Base-by-base conservation (phyloP, 352 stramenopile genomes). In the Phytopythium delawarense region DNA sequence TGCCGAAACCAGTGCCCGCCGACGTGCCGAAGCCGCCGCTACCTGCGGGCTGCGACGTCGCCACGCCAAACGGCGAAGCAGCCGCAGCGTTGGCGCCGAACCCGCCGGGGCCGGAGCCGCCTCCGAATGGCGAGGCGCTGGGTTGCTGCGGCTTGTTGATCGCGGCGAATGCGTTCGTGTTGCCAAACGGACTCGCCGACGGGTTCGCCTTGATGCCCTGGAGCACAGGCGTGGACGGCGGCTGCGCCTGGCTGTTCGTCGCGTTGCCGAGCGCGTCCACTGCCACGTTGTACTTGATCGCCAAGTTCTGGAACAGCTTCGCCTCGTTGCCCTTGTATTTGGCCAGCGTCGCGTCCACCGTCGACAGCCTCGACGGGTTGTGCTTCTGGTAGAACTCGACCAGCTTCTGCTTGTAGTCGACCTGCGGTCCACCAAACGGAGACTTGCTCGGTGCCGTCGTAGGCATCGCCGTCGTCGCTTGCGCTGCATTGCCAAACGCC, bases 361-460 rank as follows among this genome's bases (percentile, higher is more conserved):
- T 87, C 28, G 69, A 68, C 18, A 98, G 66, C 68, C 97, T 98
- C 20, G 70, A 75, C 7, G 89, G 89, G 65, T 98, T 98, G 70
- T 97, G 74, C 59, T 97, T 87, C 45, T 89, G 70, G 72, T 98
- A 98, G 65, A 98, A 98, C 28, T 85, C 86, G 42, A 93, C 74
- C 25, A 98, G 52, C 46, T 75, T 75, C 50, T 91, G 75, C 25
- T 72, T 79, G 55, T 90, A 84, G 59, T 88, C 73, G 5, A 81
- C 57, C n/a, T 5, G 20, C 57, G 75, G 61, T 12, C 74, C 69
- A 0, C 78, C 70, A 44, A 90, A 90, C 20, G 69, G 63, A 49
- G 75, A 74, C 35, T 28, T 18, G 23, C 54, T 50, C 4, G 54
- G 37, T 2, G 62, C 51, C 3, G 59, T 42, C 25, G 63, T 42